These are phyloP conservation scores for Apodospora peruviana DNA, from an alignment of 495 filamentous ascomycete species.

Conservation along the genomic window DNA sequence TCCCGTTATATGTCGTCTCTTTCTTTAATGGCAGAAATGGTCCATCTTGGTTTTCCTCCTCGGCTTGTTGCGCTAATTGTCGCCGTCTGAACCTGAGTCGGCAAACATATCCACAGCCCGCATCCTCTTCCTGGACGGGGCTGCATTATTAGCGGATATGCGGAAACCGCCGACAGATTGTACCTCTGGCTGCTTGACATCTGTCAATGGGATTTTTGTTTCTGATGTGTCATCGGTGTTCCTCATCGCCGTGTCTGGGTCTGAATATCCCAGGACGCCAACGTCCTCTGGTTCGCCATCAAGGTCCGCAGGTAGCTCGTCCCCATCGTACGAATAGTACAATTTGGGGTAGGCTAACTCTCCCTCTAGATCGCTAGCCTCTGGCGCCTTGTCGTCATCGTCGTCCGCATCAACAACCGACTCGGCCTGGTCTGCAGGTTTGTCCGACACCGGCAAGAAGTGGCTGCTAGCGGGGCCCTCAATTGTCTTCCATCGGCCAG, in stretches of 20 bases:
- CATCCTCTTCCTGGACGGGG: constrained; percentile 51
- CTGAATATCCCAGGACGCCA: neutral
- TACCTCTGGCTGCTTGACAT: constrained; percentile 9
- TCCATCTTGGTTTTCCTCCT: neutral
- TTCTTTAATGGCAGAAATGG: too few relatives aligned
- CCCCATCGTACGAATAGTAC: constrained; percentile 19
- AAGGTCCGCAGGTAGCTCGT: constrained; percentile 22
- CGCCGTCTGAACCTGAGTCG: constrained; percentile 45
- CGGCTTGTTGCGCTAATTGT: constrained; percentile 14
- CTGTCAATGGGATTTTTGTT: constrained; percentile 15
- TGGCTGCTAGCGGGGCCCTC: constrained; percentile 42
- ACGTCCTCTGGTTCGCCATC: constrained; percentile 21
- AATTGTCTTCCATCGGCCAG: constrained; percentile 65
- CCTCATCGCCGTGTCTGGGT: constrained; percentile 11
- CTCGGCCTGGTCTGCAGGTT: constrained; percentile 4
- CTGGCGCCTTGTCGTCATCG: constrained; percentile 22
- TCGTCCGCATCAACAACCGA: constrained; percentile 20
- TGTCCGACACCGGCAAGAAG: constrained; percentile 30
- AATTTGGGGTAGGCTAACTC: constrained; percentile 16
- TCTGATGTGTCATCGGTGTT: constrained; percentile 13
- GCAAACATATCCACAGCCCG: constrained; percentile 96
- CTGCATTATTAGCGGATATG: constrained; percentile 21
- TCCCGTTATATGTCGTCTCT: too few relatives aligned
- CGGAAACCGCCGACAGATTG: constrained; percentile 20
- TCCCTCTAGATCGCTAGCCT: constrained; percentile 31